These are phyloP conservation scores for Suillus americanus DNA, from an alignment of 768 basidiomycete genomes.

Conservation along the genomic window DNA sequence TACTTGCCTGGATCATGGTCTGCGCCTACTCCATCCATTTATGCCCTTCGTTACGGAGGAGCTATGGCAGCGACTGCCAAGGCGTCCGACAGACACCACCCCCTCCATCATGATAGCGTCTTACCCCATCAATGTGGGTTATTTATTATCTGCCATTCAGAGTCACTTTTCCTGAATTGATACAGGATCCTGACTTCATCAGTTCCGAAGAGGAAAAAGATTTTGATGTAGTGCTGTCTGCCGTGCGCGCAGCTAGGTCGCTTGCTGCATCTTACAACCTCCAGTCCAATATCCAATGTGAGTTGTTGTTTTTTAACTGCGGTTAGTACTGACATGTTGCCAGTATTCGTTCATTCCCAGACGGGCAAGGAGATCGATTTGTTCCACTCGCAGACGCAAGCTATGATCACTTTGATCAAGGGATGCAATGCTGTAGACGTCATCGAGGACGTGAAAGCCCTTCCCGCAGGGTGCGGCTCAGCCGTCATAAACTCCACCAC, in stretches of 20 bases:
- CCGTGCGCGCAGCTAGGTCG: slow-evolving; percentile 78
- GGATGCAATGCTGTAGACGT: slow-evolving; percentile 79
- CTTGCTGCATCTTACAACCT: slow-evolving; percentile 88
- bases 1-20: slow-evolving; percentile 88
- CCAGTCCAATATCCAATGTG: slow-evolving; percentile 81
- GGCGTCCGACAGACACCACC: slow-evolving; percentile 77
- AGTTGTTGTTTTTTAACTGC: slow-evolving; percentile 19
- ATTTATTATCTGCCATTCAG: slow-evolving; percentile 11
- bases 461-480: slow-evolving; percentile 89
- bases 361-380: slow-evolving; percentile 60
- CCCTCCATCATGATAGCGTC: slow-evolving; percentile 88
- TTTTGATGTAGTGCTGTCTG: slow-evolving; percentile 84
- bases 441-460: slow-evolving; percentile 49
- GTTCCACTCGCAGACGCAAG: slow-evolving; percentile 70
- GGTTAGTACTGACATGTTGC: slow-evolving; percentile 6
- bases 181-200: slow-evolving; percentile 59
- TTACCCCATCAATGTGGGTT: slow-evolving; percentile 78
- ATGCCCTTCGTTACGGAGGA: slow-evolving; percentile 99
- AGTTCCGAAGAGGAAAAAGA: slow-evolving; percentile 75
- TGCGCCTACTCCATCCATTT: slow-evolving; percentile 92
- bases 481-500: slow-evolving; percentile 74
- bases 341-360: slow-evolving; percentile 80
- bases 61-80: slow-evolving; percentile 93
- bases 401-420: slow-evolving; percentile 83
- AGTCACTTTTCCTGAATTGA: not conserved